A percentile compares a stretch with the other conserved stretches of the same genome.
Evolutionary conservation across 73 alveolate species (phyloP).

Genomic region (Symbiodinium natans): DNA sequence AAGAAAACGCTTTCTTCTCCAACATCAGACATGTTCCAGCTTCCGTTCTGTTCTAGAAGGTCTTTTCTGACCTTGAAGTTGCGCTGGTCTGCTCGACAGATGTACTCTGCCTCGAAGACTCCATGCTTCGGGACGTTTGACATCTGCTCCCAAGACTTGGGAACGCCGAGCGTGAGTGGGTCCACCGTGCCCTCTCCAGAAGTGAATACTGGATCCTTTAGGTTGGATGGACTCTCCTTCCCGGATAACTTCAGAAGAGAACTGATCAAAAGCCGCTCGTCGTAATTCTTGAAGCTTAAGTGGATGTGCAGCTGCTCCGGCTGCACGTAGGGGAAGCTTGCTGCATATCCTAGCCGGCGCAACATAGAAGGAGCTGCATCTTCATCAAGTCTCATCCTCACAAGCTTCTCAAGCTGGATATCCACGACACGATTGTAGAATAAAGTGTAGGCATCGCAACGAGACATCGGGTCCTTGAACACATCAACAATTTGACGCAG

Average conservation of each 20-base stretch:
- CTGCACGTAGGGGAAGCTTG: conserved; percentile 41
- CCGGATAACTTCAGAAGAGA: conserved; percentile 31
- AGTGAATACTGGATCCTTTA: conserved; percentile 4
- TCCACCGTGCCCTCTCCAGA: conserved; percentile 20
- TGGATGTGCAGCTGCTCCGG: conserved; percentile 68
- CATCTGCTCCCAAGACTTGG: conserved; percentile 60
- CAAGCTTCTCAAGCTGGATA: conserved; percentile 34
- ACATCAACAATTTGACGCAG: conserved; percentile 35
- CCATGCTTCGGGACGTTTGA: conserved; percentile 60
- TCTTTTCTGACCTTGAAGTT: conserved; percentile 28
- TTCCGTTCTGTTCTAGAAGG: conserved; percentile 30
- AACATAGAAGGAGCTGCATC: background rate
- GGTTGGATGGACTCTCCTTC: conserved; percentile 17
- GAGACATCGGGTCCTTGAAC: background rate
- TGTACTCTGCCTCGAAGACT: conserved; percentile 28
- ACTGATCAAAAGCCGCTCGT: conserved; percentile 58
- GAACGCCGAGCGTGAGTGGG: conserved; percentile 40
- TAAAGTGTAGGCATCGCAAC: background rate
- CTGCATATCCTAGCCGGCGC: conserved; percentile 34
- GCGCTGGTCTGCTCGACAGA: conserved; percentile 61
- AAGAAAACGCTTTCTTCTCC: background rate
- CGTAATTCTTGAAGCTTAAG: conserved; percentile 17
- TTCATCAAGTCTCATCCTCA: conserved; percentile 18
- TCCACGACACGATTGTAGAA: conserved; percentile 37
- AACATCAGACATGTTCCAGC: background rate